Conservation (phyloP, 1,284 basidiomycete genomes). For the Athelia sp. region DNA sequence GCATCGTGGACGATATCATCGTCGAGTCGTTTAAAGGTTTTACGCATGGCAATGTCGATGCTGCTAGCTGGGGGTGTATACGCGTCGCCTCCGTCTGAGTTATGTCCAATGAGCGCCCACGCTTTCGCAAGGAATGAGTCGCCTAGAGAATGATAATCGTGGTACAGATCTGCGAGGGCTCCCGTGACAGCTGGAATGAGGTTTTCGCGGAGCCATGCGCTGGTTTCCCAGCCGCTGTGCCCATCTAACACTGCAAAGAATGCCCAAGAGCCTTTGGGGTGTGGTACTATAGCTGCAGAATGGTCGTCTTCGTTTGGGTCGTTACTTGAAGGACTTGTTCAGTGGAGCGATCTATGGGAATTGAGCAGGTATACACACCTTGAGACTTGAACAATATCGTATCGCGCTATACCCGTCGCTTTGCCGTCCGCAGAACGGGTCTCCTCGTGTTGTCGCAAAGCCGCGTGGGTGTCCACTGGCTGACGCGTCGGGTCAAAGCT, state of each 20-base stretch:
- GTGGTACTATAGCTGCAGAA: conserved; percentile 17
- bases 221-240: conserved; percentile 25
- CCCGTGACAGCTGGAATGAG: conserved; percentile 22
- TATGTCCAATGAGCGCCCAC: not conserved
- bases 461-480: not conserved
- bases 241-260: conserved; percentile 27
- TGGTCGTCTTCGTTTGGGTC: conserved; percentile 24
- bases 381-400: not conserved
- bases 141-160: not conserved
- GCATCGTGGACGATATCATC: conserved; percentile 21
- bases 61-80: conserved; percentile 9
- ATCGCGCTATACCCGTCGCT: not conserved
- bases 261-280: conserved; percentile 22
- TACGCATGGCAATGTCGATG: conserved; percentile 17
- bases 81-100: not conserved
- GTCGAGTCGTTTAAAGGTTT: conserved; percentile 25
- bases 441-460: conserved; percentile 1
- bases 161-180: conserved; percentile 22
- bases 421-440: not conserved
- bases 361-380: not conserved
- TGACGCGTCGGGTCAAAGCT: not conserved
- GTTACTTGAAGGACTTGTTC: conserved; percentile 15
- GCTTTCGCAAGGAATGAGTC: not conserved
- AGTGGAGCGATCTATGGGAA: no score
- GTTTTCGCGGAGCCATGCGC: conserved; percentile 22